Conservation (phyloP, 176 grass and related monocot genomes). For the Sorghum bicolor region DNA sequence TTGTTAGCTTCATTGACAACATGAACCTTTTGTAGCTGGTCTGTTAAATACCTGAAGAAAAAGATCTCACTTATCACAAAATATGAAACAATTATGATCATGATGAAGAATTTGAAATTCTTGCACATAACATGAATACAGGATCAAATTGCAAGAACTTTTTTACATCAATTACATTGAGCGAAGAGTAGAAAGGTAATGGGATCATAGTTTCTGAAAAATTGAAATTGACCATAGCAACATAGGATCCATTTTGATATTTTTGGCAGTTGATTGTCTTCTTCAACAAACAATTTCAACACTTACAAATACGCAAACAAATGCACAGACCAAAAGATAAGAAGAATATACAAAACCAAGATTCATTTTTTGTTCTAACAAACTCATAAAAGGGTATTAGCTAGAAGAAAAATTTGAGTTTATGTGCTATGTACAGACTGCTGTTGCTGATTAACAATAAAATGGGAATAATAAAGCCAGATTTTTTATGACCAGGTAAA, state of each 20-base stretch:
- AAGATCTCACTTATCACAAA: constrained; percentile 27
- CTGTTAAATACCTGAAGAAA: constrained; percentile 84
- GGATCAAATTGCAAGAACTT: constrained; percentile 7
- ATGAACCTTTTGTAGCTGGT: constrained; percentile 90
- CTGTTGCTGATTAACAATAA: background rate
- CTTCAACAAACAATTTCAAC: background rate
- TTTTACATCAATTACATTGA: background rate
- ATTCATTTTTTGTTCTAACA: background rate
- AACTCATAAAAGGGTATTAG: background rate
- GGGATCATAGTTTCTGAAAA: background rate
- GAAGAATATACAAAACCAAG: background rate
- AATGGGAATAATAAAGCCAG: background rate
- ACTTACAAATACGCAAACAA: background rate
- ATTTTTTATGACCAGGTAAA: background rate
- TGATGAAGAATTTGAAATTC: background rate
- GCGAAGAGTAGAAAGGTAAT: background rate
- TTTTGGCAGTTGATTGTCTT: background rate
- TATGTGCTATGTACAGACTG: background rate
- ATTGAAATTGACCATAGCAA: background rate
- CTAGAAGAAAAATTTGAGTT: background rate
- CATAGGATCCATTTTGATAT: background rate
- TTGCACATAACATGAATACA: background rate
- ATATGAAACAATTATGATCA: constrained; percentile 4
- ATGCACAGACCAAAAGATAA: background rate
- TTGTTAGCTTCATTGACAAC: constrained; percentile 89